Evolutionary conservation across 306 rosid species (phyloP), one percentile per base, ranked within the genome.

Genomic region (Fragaria vesca): DNA sequence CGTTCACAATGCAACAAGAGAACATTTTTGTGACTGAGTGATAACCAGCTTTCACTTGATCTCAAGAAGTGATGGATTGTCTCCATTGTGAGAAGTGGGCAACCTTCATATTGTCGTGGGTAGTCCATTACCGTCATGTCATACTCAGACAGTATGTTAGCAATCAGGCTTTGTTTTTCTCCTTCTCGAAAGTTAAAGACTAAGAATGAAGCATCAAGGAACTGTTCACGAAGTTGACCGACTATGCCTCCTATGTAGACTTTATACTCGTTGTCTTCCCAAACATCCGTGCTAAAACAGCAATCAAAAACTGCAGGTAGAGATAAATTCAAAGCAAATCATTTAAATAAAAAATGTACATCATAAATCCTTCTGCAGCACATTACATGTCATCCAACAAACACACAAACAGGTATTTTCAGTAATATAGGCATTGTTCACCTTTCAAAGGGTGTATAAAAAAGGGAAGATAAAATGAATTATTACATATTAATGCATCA

Each of bases 81-180:
- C 85, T 96, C 99, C 98, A 96, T 93, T 45, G 97, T 89, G 78
- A 93, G 98, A 65, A 96, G 78, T 1, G 97, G 97, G 73, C 99
- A 96, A 50, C 99, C 99, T 85, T 96, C 99, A 70, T 91, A 93
- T 32, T 96, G 96, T 21, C 89, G 83, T 71, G 99, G 99, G 84
- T 96, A 96, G 82, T 96, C 98, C 90, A 96, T 96, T 72, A 93
- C 97, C 20, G 94, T 93, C 99, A 96, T 91, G 54, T 96, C 97
- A 72, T 87, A 88, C 75, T 86, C 90, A 0, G 87, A 84, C 90
- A 93, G 82, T 80, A 93, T 87, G 74, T 69, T 84, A 46, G 91
- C 67, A 79, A 93, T 81, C 68, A 85, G 88, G 82, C 99, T 93
- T 80, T 90, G 96, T 42, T 57, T 69, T 26, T 96, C 97, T 69